These are phyloP conservation scores for Rosa lucieae DNA, from an alignment of 306 rosid species.

Conservation along the genomic window DNA sequence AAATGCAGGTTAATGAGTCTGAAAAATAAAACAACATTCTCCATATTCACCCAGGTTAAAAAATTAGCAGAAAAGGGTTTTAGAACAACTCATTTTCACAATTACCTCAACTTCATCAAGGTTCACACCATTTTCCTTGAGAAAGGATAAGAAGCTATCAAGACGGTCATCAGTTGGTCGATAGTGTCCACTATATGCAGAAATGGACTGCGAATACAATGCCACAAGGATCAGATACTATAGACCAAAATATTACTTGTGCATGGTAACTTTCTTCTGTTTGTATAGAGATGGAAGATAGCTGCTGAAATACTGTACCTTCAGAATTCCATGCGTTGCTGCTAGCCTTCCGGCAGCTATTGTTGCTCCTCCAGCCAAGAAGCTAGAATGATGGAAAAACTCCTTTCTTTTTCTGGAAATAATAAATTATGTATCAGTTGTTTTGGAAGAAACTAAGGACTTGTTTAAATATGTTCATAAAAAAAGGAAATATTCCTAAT, in stretches of 20 bases:
- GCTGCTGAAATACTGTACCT: slow-evolving; percentile 45
- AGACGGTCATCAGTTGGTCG: slow-evolving; percentile 82
- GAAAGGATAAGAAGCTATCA: slow-evolving; percentile 57
- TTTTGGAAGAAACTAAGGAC: not conserved
- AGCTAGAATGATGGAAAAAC: slow-evolving; percentile 84
- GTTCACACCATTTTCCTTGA: slow-evolving; percentile 69
- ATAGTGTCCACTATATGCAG: slow-evolving; percentile 95
- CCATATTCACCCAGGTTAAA: not conserved
- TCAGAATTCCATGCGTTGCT: slow-evolving; percentile 63
- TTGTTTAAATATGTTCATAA: not conserved
- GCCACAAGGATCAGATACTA: slow-evolving; percentile 30
- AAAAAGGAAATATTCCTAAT: not conserved
- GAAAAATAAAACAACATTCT: not conserved
- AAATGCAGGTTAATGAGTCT: slow-evolving; percentile 3
- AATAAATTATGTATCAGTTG: slow-evolving; percentile 19
- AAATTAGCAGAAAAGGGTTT: slow-evolving; percentile 7
- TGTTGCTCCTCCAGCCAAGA: slow-evolving; percentile 92
- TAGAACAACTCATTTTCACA: slow-evolving; percentile 2
- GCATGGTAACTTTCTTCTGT: not conserved
- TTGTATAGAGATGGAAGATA: not conserved
- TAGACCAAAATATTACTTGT: slow-evolving; percentile 1
- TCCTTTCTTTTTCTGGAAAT: slow-evolving; percentile 79
- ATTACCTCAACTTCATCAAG: slow-evolving; percentile 78
- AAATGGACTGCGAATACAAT: slow-evolving; percentile 66
- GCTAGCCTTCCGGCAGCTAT: slow-evolving; percentile 88